Base-by-base conservation (phyloP, 2,329 filamentous ascomycete genomes). In the Microdochium trichocladiopsis region DNA sequence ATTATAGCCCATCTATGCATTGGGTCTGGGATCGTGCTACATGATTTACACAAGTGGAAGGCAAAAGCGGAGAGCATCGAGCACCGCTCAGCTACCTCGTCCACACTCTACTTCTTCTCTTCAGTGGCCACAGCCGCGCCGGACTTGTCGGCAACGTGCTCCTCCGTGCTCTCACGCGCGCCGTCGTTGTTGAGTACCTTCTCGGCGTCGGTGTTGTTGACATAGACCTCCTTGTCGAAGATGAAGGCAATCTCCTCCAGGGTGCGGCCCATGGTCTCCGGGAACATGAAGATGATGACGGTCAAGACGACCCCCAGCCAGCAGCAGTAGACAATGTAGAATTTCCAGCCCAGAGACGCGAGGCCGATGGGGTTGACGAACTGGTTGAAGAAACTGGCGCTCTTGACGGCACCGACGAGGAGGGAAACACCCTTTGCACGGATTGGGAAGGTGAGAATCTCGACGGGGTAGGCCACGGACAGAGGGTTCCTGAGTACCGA, bases 241-340 rank as follows among this genome's bases (percentile, higher is more conserved):
- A 85, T 84, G 57, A 55, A 63, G 63, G 47, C 61, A 12, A 63
- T 65, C 67, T 41, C 22, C 8, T 24, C 14, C 5, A 50, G 47
- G n/a, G 47, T 6, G 21, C 25, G 49, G 18, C 12, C 18, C 18
- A 25, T 25, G 6, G 76, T 78, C 54, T 78, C 75, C 0, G 74
- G 73, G 51, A 77, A 78, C 49, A 77, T 67, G 50, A 76, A 67
- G 58, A 74, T 78, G 12, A 75, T 72, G 45, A 75, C 65, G 0
- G 73, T 74, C 5, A 78, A 21, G 49, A 76, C 77, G 2, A 67
- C 56, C 47, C 70, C 68, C 59, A 74, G 76, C 51, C 77, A 72
- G n/a, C 74, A 68, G 2, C 72, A 69, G 68, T 72, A 82, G 50
- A 81, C 70, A 31, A 81, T 70, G 65, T 72, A 81, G 59, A 75